Conservation (phyloP, 2,329 filamentous ascomycete species). For the Verticillium tricorpus region DNA sequence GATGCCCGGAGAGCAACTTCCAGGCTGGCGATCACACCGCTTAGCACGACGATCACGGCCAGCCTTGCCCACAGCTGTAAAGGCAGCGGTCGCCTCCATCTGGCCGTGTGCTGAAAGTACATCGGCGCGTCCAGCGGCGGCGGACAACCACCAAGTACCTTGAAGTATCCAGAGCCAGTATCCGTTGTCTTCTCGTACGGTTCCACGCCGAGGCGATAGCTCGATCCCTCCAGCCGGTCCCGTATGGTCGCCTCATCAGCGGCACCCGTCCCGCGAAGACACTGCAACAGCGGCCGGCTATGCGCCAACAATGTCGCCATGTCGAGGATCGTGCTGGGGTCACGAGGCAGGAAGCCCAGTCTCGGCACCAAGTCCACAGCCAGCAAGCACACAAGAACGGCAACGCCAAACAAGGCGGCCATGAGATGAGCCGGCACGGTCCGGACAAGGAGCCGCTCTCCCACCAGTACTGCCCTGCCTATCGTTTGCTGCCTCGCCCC, state of each 20-base stretch:
- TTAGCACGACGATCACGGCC: constrained; percentile 19
- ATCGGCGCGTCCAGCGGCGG: constrained; percentile 6
- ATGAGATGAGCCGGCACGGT: constrained; percentile 25
- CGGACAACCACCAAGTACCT: constrained; percentile 15
- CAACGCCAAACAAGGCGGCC: constrained; percentile 20
- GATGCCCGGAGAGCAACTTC: constrained; percentile 29
- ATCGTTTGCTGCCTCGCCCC: constrained; percentile 11
- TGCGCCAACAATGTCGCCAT: constrained; percentile 30
- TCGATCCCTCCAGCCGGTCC: constrained; percentile 19
- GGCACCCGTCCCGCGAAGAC: constrained; percentile 27
- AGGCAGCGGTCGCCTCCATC: constrained; percentile 23
- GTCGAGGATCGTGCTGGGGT: constrained; percentile 27
- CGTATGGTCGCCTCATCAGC: constrained; percentile 21
- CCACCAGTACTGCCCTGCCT: constrained; percentile 19
- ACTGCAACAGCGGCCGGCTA: constrained; percentile 28
- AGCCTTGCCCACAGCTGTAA: constrained; percentile 23
- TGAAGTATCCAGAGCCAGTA: constrained; percentile 16
- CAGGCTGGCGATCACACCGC: constrained; percentile 25
- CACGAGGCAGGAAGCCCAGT: constrained; percentile 28
- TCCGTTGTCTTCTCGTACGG: constrained; percentile 25
- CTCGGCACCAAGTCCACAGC: constrained; percentile 20
- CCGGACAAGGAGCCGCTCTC: constrained; percentile 25
- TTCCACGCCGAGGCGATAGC: constrained; percentile 29
- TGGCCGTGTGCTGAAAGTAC: constrained; percentile 11
- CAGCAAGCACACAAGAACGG: constrained; percentile 16